phyloP scores from a whole-genome alignment of 2,329 filamentous ascomycete genomes.

The Penicillium occitanis region DNA sequence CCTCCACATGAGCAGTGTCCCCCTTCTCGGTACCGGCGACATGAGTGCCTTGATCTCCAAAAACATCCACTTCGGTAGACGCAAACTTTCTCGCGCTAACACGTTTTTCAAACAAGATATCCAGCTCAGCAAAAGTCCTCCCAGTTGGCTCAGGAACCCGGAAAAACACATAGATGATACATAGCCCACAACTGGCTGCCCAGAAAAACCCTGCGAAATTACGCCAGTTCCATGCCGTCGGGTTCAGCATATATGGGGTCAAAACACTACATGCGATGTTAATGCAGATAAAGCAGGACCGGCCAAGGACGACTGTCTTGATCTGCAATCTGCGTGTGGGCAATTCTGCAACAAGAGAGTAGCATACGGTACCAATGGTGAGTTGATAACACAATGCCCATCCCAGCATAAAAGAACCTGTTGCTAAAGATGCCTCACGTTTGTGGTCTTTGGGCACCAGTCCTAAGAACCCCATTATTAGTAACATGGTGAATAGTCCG shows the following conservation, averaged over 20 bases:
- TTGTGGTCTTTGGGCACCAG: slow-evolving; percentile 45
- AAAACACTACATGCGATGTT: slow-evolving; percentile 77
- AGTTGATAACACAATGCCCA: slow-evolving; percentile 84
- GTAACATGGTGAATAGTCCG: slow-evolving; percentile 70
- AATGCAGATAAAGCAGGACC: slow-evolving; percentile 76
- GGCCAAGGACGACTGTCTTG: slow-evolving; percentile 84
- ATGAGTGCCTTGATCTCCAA: not conserved
- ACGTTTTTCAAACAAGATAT: slow-evolving; percentile 29
- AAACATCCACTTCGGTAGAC: not conserved
- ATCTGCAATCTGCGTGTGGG: slow-evolving; percentile 79
- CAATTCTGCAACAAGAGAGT: slow-evolving; percentile 71
- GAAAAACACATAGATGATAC: slow-evolving; percentile 25
- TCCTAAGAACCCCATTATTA: slow-evolving; percentile 80
- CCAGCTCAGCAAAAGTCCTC: slow-evolving; percentile 32
- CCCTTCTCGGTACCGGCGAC: not conserved
- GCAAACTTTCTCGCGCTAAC: slow-evolving; percentile 24
- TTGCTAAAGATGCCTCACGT: slow-evolving; percentile 55
- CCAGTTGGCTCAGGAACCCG: slow-evolving; percentile 33
- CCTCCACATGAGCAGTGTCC: not conserved
- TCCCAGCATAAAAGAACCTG: slow-evolving; percentile 75
- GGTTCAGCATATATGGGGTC: slow-evolving; percentile 91
- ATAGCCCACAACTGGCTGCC: not conserved
- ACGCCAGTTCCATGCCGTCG: slow-evolving; percentile 68
- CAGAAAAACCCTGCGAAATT: slow-evolving; percentile 28
- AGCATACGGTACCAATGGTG: slow-evolving; percentile 84